Percentiles rank a stretch among this genome's conserved stretches.
Conservation (phyloP, 208 protist genomes). For the Trypanosoma congolense region DNA sequence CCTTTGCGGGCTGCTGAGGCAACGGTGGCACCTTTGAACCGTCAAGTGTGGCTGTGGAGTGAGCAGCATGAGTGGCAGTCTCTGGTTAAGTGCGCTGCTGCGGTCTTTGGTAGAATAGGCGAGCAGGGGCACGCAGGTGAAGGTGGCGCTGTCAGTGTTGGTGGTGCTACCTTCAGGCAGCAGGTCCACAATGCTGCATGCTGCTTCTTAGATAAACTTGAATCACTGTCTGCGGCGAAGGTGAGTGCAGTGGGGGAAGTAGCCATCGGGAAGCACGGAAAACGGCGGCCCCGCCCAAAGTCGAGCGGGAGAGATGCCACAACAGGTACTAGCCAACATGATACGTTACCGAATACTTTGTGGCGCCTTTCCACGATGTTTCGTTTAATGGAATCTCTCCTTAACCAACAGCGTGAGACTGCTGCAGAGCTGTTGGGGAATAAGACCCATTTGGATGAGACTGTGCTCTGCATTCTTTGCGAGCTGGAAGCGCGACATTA, state of each 20-base stretch:
- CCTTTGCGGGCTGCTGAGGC: slow-evolving; percentile 12
- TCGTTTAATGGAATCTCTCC: slow-evolving; percentile 15
- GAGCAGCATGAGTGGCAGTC: slow-evolving; percentile 16
- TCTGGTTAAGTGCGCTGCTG: slow-evolving; percentile 6
- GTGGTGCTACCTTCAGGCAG: not conserved
- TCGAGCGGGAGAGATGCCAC: not conserved
- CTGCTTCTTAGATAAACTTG: slow-evolving; percentile 17
- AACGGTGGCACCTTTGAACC: slow-evolving; percentile 8
- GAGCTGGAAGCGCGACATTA: slow-evolving; percentile 14
- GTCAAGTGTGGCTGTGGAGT: slow-evolving; percentile 16
- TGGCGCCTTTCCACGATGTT: slow-evolving; percentile 15
- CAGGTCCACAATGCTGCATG: not conserved
- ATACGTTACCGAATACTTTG: slow-evolving; percentile 15
- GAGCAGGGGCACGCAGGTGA: not conserved
- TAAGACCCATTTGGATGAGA: not conserved
- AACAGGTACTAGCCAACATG: not conserved
- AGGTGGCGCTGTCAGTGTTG: not conserved
- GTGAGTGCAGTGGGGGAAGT: not conserved
- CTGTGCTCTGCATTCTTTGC: slow-evolving; percentile 8
- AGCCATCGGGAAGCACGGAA: not conserved
- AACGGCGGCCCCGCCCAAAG: not conserved
- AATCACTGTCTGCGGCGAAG: slow-evolving; percentile 6
- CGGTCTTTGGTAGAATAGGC: slow-evolving; percentile 5
- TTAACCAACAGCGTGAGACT: not conserved
- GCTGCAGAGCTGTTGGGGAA: not conserved